Percentiles rank a stretch among this genome's conserved stretches.
These are phyloP conservation scores for Neurospora intermedia DNA, from an alignment of 495 filamentous ascomycete species.

Conservation along the genomic window DNA sequence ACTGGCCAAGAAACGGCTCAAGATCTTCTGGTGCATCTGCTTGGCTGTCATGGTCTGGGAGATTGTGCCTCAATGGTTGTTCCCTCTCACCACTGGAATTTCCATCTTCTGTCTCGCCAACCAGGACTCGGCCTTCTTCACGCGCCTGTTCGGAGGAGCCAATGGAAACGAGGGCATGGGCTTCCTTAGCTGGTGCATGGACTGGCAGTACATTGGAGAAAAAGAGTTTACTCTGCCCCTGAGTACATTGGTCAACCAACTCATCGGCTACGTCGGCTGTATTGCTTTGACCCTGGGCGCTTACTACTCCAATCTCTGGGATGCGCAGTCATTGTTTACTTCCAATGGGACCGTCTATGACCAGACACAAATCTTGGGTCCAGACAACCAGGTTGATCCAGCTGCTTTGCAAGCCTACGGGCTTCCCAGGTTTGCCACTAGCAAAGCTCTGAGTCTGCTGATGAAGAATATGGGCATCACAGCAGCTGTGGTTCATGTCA, in stretches of 20 bases:
- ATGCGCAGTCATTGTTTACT: conserved; percentile 29
- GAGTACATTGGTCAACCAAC: conserved; percentile 25
- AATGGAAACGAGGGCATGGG: conserved; percentile 38
- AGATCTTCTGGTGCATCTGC: conserved; percentile 29
- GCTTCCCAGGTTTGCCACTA: conserved; percentile 30
- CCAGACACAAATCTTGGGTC: conserved; percentile 24
- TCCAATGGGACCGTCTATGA: conserved; percentile 47
- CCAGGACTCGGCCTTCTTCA: conserved; percentile 40
- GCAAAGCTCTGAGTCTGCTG: conserved; percentile 28
- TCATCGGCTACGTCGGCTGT: conserved; percentile 31
- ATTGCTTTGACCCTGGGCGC: conserved; percentile 27
- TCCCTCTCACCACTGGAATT: conserved; percentile 39
- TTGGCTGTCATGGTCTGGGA: conserved; percentile 32
- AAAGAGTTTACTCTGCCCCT: conserved; percentile 24
- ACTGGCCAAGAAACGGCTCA: conserved; percentile 23
- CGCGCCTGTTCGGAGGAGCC: conserved; percentile 43
- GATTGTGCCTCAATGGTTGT: conserved; percentile 42
- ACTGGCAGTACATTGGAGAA: conserved; percentile 43
- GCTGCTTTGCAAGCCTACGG: conserved; percentile 22
- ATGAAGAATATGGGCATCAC: conserved; percentile 31
- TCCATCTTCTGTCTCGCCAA: conserved; percentile 45
- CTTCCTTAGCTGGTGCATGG: conserved; percentile 34
- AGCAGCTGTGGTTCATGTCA: conserved; percentile 30
- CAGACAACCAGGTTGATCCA: conserved; percentile 25
- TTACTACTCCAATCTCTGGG: conserved; percentile 39